Percentiles rank a stretch among this genome's conserved stretches.
phyloP scores from a whole-genome alignment of 73 alveolate species.

The Tetrahymena borealis region DNA sequence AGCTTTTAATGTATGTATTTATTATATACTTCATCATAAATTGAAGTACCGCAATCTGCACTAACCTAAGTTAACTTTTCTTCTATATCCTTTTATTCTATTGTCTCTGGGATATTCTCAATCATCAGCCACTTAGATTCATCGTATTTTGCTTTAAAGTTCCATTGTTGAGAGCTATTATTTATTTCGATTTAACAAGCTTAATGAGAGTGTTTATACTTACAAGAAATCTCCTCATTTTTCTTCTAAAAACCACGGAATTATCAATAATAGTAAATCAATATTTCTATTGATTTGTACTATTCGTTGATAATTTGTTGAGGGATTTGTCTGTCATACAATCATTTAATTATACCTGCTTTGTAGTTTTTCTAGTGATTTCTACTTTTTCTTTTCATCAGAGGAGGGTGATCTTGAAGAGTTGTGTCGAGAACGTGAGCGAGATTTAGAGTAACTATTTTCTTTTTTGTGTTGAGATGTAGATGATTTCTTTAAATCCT shows the following conservation, averaged over 20 bases:
- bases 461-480: background rate
- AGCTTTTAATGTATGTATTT: too few relatives aligned
- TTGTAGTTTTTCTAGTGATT: background rate
- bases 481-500: background rate
- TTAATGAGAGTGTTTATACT: background rate
- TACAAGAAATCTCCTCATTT: background rate
- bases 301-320: background rate
- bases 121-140: constrained; percentile 1
- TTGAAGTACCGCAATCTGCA: background rate
- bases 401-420: background rate
- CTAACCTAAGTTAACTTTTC: background rate
- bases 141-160: background rate
- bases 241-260: background rate
- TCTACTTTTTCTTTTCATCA: background rate
- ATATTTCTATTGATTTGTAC: background rate
- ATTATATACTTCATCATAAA: background rate
- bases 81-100: background rate
- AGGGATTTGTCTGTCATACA: constrained; percentile 3
- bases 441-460: background rate
- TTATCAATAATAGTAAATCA: background rate
- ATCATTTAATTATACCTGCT: constrained; percentile 1
- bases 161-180: background rate
- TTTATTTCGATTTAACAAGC: background rate
- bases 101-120: constrained; percentile 1
- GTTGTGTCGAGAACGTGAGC: background rate